A percentile compares a stretch with the other conserved stretches of the same genome.
Evolutionary conservation across 164 flowering plant genomes (phyloP).

Genomic region (Vitis riparia): DNA sequence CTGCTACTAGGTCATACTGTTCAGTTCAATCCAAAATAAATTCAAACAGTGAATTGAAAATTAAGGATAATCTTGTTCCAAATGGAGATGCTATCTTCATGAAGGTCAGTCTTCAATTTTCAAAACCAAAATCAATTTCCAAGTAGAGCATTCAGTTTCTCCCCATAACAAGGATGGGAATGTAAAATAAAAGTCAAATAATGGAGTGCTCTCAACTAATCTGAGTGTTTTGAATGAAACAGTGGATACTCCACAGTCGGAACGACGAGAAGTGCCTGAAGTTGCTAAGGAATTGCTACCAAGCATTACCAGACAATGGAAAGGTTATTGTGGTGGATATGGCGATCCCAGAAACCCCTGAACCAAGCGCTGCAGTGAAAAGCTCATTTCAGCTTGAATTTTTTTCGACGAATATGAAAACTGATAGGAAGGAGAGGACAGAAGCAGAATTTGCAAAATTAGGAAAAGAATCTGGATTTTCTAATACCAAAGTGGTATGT

Average conservation of each 20-base stretch:
- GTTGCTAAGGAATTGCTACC: conserved; percentile 32
- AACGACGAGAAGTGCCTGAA: conserved; percentile 33
- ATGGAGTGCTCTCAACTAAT: background rate
- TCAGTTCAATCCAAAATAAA: no score
- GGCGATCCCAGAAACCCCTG: conserved; percentile 21
- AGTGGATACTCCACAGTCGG: conserved; percentile 33
- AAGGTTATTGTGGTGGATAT: conserved; percentile 36
- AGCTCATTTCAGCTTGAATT: conserved; percentile 16
- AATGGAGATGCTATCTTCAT: conserved; percentile 39
- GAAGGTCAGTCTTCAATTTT: conserved; percentile 21
- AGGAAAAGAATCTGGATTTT: conserved; percentile 31
- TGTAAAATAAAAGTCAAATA: no score
- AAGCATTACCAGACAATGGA: conserved; percentile 27
- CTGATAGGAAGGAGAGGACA: conserved; percentile 31
- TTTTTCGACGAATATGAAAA: conserved; percentile 14
- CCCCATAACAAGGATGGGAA: no score
- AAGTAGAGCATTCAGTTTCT: no score
- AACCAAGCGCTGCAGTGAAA: conserved; percentile 1
- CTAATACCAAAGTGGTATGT: conserved; percentile 2
- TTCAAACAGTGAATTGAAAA: no score
- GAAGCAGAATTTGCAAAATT: conserved; percentile 20
- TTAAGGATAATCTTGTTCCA: conserved; percentile 13
- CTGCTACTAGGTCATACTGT: no score
- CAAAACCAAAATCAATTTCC: no score
- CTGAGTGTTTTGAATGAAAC: conserved; percentile 7